Conservation (phyloP, 2,329 filamentous ascomycete genomes). For the Fusarium redolens region DNA sequence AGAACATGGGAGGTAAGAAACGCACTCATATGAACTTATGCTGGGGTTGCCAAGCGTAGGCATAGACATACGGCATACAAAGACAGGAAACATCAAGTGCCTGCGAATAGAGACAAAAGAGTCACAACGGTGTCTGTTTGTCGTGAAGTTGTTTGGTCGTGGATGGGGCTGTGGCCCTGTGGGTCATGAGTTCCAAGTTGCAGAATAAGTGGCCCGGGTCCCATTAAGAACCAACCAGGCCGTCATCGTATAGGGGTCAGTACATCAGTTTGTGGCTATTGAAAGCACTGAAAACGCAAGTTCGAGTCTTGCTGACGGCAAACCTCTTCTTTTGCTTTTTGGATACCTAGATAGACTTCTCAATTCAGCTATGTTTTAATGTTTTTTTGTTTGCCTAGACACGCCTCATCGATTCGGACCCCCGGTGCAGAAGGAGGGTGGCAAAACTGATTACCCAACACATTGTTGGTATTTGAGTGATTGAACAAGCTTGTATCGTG, state of each 20-base stretch:
- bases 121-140: accelerated
- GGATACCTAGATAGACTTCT: accelerated
- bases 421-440: too few species aligned
- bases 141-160: background rate
- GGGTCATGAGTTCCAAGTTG: background rate
- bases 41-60: too few species aligned
- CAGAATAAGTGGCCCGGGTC: background rate
- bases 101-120: too few species aligned
- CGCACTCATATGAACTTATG: too few species aligned
- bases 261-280: slow-evolving; percentile 29
- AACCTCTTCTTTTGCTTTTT: background rate
- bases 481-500: background rate
- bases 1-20: too few species aligned
- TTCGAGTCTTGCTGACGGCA: slow-evolving; percentile 32
- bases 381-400: background rate
- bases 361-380: background rate
- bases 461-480: accelerated
- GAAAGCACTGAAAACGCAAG: slow-evolving; percentile 29
- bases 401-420: background rate
- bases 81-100: background rate
- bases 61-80: background rate
- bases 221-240: background rate
- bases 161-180: background rate
- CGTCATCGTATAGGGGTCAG: slow-evolving; percentile 32
- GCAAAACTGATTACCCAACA: background rate